Evolutionary conservation across 176 grass and related monocot genomes (phyloP), one percentile per base, ranked within the genome.

Genomic region (Aegilops longissima): DNA sequence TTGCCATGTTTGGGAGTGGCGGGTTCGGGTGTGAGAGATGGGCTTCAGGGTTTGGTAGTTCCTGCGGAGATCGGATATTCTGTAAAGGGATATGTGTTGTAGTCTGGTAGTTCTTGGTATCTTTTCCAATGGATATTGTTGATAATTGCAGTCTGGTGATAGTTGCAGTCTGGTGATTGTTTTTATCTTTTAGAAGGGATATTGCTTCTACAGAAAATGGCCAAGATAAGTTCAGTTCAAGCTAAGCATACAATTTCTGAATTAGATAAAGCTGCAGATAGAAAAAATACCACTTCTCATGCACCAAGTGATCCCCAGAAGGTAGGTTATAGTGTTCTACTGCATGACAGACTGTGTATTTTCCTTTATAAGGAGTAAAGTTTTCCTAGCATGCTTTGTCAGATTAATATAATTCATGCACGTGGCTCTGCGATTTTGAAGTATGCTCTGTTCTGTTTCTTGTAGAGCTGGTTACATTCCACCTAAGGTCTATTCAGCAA

Each of bases 141-240:
- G 29, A 30, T n/a, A n/a, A n/a, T n/a, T n/a, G n/a, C n/a, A n/a
- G n/a, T n/a, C n/a, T n/a, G n/a, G n/a, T n/a, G n/a, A n/a, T 30
- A 30, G 29, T 34, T 34, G 33, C 33, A 34, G 33, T 34, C 33
- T 34, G 33, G 33, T 34, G 33, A 34, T 34, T 34, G 33, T 34
- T 34, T 34, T 34, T 34, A 34, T 34, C 33, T 34, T 34, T 34
- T 34, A 34, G 33, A 34, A 34, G 33, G 33, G 33, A 34, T 30
- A 30, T 38, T 38, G 7, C 36, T 84, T 83, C 21, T 79, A 65
- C 77, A 95, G 89, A 87, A 93, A 89, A 80, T 87, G 34, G 38
- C 80, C 33, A 86, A 87, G 85, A 91, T 82, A 80, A 51, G 47
- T 89, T 83, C 82, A 73, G 63, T 45, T 51, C 34, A 65, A 76